These are phyloP conservation scores for Xerocomellus chrysenteron DNA, from an alignment of 768 basidiomycete genomes.

Conservation along the genomic window DNA sequence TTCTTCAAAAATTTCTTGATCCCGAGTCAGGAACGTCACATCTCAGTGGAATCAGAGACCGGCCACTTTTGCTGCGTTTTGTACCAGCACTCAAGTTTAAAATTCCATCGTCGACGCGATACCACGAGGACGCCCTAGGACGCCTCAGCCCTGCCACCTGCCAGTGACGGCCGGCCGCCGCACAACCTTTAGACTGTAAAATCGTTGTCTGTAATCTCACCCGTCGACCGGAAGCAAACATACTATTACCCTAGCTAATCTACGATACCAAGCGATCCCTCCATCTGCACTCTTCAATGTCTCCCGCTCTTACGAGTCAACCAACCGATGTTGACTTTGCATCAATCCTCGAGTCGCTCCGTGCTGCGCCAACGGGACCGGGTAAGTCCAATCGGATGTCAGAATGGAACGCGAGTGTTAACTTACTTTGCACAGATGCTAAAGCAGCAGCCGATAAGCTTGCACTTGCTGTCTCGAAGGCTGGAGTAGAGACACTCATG, in stretches of 20 bases:
- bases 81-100: background rate
- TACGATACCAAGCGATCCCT: slow-evolving; percentile 19
- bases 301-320: slow-evolving; percentile 52
- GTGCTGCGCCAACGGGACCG: slow-evolving; percentile 60
- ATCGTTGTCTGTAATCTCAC: slow-evolving; percentile 3
- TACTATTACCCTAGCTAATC: slow-evolving; percentile 18
- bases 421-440: slow-evolving; percentile 53
- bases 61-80: background rate
- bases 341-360: slow-evolving; percentile 45
- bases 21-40: background rate
- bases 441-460: slow-evolving; percentile 81
- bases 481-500: slow-evolving; percentile 62
- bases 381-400: slow-evolving; percentile 36
- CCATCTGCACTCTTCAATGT: slow-evolving; percentile 37
- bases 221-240: slow-evolving; percentile 20
- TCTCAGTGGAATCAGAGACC: background rate
- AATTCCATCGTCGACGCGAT: slow-evolving; percentile 1
- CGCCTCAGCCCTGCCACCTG: background rate
- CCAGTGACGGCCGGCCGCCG: background rate
- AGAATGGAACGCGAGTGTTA: background rate
- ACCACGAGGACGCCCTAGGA: slow-evolving; percentile 6
- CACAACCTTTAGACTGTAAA: slow-evolving; percentile 17
- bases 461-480: slow-evolving; percentile 66
- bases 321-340: slow-evolving; percentile 43
- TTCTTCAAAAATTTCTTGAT: background rate